Base-by-base conservation (phyloP, 495 filamentous ascomycete genomes). In the Sabuloglossum arenarium region DNA sequence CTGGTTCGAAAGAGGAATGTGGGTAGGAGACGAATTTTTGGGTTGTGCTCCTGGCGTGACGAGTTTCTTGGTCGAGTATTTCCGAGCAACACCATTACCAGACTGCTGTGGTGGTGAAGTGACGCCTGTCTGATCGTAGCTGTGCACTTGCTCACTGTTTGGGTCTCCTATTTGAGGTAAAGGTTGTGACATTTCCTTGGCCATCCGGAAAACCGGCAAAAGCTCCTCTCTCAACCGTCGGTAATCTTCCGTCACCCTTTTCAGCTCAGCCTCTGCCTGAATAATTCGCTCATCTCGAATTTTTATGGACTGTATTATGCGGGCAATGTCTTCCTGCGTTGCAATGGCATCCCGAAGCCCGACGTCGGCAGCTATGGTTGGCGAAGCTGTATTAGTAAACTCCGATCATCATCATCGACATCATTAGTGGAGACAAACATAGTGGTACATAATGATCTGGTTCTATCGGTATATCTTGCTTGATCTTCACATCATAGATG, bases 401-500 rank as follows among this genome's bases (percentile, higher is more conserved):
- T 21, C 1, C 32, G 8, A 27, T 29, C 21, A 53, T 6, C 12
- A 56, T 21, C 12, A 56, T 21, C 29, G 4, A 19, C 5, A 14
- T 4, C 46, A 30, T 39, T 45, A 16, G 30, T 53, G 49, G 42
- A 55, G 25, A 75, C 86, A 60, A 81, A 96, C 89, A 89, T 29
- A 89, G 75, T 37, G 91, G 93, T 52, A 96, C 81, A 68, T 95
- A 98, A 64, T 97, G 85, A 60, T 94, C 91, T 25, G 82, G 77
- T 59, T 97, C 91, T 58, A 95, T 81, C 2, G 86, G 83, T 57
- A 98, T 78, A 61, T 88, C 84, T 64, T 96, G 87, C 59, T 84
- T 85, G 62, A 89, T 79, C 71, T 98, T 98, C 60, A 88, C 79
- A 63, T 96, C 88, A 67, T 95, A 98, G 34, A 97, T 86, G 59